Base-by-base conservation (phyloP, 2,329 filamentous ascomycete genomes). In the Nigrograna mackinnonii region DNA sequence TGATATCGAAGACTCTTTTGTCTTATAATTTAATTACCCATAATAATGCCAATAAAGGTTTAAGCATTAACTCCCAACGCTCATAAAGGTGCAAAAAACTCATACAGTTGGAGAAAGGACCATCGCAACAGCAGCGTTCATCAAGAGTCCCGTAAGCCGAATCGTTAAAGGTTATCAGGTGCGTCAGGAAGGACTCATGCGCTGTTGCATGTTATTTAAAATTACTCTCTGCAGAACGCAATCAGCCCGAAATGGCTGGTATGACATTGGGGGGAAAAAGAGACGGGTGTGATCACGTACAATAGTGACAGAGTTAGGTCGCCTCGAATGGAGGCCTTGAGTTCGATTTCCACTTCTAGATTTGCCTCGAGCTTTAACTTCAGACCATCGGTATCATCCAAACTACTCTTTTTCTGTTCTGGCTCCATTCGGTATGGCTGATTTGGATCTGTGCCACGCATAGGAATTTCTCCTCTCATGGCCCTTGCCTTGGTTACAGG, bases 241-340 rank as follows among this genome's bases (percentile, higher is more conserved):
- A 47, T 41, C 39, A 50, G 41, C 43, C 45, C 37, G 18, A 16
- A 19, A 18, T 16, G 38, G 24, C 37, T 36, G 33, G 17, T 18
- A 30, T 18, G 14, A 28, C 24, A 28, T 28, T 17, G 16, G 16
- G 16, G 18, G 16, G 31, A 9, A 9, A 2, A 4, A 17, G 34
- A 20, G 19, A 22, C 6, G 20, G 20, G 16, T 20, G 19, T 22
- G 11, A 17, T 3, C n/a, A 84, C 82, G 76, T 79, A 89, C 86
- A 87, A 82, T 60, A 94, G 77, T 51, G 84, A 86, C 52, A 94
- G 70, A 22, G 88, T 91, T 51, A 95, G 71, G 72, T 95, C 90
- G 61, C 90, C 90, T 58, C 91, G 84, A 52, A 94, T 91, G 68
- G 86, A 85, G 16, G 89, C 89, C 77, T 94, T 94, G 47, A 94